phyloP scores from a whole-genome alignment of 169 alveolate genomes.

The Cryptosporidium meleagridis region DNA sequence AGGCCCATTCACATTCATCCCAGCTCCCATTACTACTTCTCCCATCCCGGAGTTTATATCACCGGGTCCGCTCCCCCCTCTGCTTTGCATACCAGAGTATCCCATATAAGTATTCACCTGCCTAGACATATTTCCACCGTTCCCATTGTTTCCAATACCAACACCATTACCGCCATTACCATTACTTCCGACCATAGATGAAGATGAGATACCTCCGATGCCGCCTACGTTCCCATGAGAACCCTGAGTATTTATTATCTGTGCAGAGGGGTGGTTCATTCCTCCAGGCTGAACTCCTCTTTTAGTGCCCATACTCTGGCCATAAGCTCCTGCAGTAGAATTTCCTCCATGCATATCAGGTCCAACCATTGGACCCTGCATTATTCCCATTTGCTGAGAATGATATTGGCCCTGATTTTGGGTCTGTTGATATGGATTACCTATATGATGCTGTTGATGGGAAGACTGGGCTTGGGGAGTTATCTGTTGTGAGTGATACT shows the following conservation, averaged over 20 bases:
- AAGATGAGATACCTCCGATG: not conserved
- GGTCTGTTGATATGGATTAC: conserved; percentile 2
- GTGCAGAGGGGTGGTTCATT: not conserved
- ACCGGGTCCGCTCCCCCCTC: not conserved
- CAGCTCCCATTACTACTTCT: not conserved
- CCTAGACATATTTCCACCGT: not conserved
- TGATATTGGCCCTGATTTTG: conserved; percentile 1
- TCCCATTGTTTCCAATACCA: not conserved
- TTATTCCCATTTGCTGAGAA: not conserved
- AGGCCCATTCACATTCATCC: not conserved
- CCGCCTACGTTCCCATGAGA: not conserved
- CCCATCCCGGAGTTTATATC: not conserved
- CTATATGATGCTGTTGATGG: not conserved
- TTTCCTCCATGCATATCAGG: conserved; percentile 8
- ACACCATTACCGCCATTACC: not conserved
- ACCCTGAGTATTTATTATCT: not conserved
- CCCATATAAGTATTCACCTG: not conserved
- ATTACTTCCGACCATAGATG: not conserved
- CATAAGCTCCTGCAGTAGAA: not conserved
- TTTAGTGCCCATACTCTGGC: not conserved
- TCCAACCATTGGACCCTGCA: not conserved
- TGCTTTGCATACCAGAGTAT: not conserved
- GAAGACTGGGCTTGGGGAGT: not conserved
- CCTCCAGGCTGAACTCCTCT: conserved; percentile 9
- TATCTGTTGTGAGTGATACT: conserved; percentile 5